Conservation (phyloP, 1,284 basidiomycete genomes). For the Ceratobasidium sp. region DNA sequence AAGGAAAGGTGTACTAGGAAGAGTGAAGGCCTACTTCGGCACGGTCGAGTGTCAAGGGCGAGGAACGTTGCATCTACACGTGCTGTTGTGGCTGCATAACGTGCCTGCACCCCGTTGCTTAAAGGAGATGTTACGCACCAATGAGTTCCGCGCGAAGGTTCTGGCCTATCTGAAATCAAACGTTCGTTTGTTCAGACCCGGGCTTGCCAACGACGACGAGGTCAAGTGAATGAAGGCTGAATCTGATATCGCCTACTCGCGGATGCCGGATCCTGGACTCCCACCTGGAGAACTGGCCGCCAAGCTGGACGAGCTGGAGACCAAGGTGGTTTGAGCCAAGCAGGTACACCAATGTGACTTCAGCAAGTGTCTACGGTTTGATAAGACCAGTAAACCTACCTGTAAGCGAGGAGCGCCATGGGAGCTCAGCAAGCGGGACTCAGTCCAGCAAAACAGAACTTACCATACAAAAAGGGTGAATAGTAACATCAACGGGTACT, state of each 20-base stretch:
- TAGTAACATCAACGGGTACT: constrained; percentile 56
- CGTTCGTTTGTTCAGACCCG: constrained; percentile 46
- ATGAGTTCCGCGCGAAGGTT: constrained; percentile 23
- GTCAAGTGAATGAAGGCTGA: neutral
- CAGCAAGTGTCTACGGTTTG: constrained; percentile 51
- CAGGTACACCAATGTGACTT: constrained; percentile 51
- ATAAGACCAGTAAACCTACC: constrained; percentile 49
- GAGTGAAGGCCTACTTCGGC: constrained; percentile 54
- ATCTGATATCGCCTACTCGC: constrained; percentile 40
- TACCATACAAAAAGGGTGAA: constrained; percentile 45
- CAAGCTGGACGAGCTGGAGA: neutral
- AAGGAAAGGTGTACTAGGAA: constrained; percentile 51
- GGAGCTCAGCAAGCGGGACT: constrained; percentile 48
- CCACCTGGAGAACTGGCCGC: neutral
- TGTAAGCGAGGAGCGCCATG: constrained; percentile 61
- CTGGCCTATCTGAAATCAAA: constrained; percentile 47
- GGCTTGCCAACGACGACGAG: constrained; percentile 37
- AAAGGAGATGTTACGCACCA: constrained; percentile 7
- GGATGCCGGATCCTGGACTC: neutral
- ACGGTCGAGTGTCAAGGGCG: constrained; percentile 55
- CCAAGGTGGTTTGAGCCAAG: neutral
- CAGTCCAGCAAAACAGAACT: constrained; percentile 47
- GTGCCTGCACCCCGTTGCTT: constrained; percentile 34
- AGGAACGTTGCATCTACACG: constrained; percentile 55
- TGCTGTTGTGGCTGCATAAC: constrained; percentile 52